These are phyloP conservation scores for Debaryomyces tyrocola DNA, from an alignment of 805 yeast genomes.

Conservation along the genomic window DNA sequence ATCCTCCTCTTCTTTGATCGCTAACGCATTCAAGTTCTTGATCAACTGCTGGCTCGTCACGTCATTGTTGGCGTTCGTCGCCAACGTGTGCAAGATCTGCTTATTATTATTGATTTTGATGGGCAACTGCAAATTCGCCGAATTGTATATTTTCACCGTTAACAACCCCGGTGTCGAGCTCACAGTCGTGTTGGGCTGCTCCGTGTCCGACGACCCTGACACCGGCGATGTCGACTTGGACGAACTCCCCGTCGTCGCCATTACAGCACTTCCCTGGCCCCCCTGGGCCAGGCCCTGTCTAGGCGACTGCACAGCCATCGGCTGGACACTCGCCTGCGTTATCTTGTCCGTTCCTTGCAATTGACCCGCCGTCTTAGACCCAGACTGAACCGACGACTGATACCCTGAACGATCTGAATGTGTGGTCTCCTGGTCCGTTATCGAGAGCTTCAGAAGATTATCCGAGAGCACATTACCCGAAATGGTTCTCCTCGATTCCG, in stretches of 20 bases:
- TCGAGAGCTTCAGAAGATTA: constrained; percentile 18
- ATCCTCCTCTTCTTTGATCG: constrained; percentile 8
- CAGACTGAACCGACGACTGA: constrained; percentile 17
- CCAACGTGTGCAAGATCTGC: constrained; percentile 61
- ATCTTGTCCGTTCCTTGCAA: neutral
- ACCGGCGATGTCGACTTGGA: neutral
- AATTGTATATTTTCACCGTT: constrained; percentile 74
- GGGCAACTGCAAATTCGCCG: constrained; percentile 68
- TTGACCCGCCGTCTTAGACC: constrained; percentile 1
- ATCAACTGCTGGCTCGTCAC: constrained; percentile 26
- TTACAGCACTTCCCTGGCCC: neutral
- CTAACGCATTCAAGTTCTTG: constrained; percentile 28
- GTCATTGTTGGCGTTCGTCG: constrained; percentile 48
- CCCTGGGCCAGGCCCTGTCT: neutral
- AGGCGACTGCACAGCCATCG: neutral
- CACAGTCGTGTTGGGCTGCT: neutral
- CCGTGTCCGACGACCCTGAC: neutral
- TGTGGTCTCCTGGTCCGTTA: constrained; percentile 6
- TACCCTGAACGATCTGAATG: neutral
- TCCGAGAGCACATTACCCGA: constrained; percentile 22
- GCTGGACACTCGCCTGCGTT: neutral
- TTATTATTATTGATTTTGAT: constrained; percentile 65
- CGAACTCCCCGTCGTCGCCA: neutral
- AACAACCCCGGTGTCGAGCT: constrained; percentile 60
- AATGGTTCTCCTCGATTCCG: constrained; percentile 26